Percentiles rank a stretch among this genome's conserved stretches.
These are phyloP conservation scores for Venturia oleaginea DNA, from an alignment of 2,329 filamentous ascomycete genomes.

Conservation along the genomic window DNA sequence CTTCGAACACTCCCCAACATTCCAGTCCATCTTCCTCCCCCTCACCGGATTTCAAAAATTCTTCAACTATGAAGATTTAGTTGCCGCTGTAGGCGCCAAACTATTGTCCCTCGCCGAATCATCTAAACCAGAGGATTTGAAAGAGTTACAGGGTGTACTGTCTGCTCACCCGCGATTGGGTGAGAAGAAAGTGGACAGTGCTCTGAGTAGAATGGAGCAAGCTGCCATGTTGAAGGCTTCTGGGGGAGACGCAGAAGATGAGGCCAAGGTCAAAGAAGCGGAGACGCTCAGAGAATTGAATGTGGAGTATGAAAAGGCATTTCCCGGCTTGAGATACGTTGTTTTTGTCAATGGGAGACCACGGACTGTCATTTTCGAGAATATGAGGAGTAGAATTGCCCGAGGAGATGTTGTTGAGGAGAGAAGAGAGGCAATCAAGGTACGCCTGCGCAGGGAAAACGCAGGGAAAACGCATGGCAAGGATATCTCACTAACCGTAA, in stretches of 20 bases:
- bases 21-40: constrained; percentile 64
- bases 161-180: constrained; percentile 77
- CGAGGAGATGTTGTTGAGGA: constrained; percentile 58
- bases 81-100: constrained; percentile 55
- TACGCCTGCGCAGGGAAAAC: constrained; percentile 30
- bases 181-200: constrained; percentile 71
- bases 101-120: constrained; percentile 52
- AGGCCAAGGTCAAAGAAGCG: constrained; percentile 23
- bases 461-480: neutral
- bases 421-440: constrained; percentile 64
- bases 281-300: constrained; percentile 57
- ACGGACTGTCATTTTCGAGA: constrained; percentile 64
- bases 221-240: constrained; percentile 52
- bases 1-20: constrained; percentile 70
- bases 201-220: constrained; percentile 73
- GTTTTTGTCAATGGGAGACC: constrained; percentile 82
- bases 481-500: neutral
- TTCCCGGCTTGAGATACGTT: constrained; percentile 79
- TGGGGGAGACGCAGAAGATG: constrained; percentile 17
- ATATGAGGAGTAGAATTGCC: constrained; percentile 69
- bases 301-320: constrained; percentile 65
- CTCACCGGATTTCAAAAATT: constrained; percentile 54
- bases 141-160: constrained; percentile 59
- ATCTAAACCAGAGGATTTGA: constrained; percentile 12
- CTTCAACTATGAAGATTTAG: constrained; percentile 58